Conservation (phyloP, 2,329 filamentous ascomycete genomes). For the Lachnellula cervina region DNA sequence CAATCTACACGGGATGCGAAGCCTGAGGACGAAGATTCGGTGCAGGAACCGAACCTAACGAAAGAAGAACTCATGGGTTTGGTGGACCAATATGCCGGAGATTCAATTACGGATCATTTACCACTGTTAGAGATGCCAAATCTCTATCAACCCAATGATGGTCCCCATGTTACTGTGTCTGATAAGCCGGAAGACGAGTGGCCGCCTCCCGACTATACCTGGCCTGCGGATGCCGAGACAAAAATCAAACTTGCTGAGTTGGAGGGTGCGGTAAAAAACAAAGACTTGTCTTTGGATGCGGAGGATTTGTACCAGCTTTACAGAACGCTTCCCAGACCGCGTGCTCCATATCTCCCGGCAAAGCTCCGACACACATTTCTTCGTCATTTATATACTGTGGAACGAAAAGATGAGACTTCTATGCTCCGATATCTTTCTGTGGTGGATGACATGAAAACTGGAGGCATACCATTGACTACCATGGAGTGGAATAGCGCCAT, state of each 20-base stretch:
- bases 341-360: conserved; percentile 29
- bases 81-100: conserved; percentile 46
- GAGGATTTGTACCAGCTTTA: conserved; percentile 33
- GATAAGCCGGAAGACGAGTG: conserved; percentile 44
- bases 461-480: conserved; percentile 62
- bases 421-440: conserved; percentile 82
- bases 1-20: conserved; percentile 10
- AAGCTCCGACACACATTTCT: conserved; percentile 28
- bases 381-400: conserved; percentile 27
- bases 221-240: conserved; percentile 26
- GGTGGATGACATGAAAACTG: conserved; percentile 74
- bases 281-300: conserved; percentile 18
- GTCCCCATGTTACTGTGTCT: conserved; percentile 46
- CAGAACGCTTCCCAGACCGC: conserved; percentile 30
- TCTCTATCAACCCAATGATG: conserved; percentile 48
- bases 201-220: conserved; percentile 27
- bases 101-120: conserved; percentile 49
- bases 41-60: conserved; percentile 7
- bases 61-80: conserved; percentile 48
- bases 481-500: conserved; percentile 83
- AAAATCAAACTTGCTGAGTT: conserved; percentile 25
- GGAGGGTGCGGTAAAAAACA: conserved; percentile 11
- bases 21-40: neutral
- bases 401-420: conserved; percentile 37
- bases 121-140: conserved; percentile 46